Evolutionary conservation across 495 filamentous ascomycete genomes (phyloP), one percentile per base, ranked within the genome.

Genomic region (Daldinia grandis): DNA sequence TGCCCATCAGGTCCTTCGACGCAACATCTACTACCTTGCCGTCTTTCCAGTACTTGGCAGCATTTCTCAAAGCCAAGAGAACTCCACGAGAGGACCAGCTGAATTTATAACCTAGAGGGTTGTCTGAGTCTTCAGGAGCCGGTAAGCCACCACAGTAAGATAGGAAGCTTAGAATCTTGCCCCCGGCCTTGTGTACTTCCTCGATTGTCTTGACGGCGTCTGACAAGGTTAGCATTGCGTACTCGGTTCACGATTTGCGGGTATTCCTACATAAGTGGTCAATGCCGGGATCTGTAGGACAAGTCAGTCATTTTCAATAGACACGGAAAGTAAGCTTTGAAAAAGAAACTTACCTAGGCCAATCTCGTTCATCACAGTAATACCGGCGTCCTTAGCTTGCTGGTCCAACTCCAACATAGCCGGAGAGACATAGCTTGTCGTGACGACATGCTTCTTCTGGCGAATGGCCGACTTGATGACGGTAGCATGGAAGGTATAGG

Each of bases 361-460:
- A 77, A 98, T 97, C 87, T 99, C 95, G 77, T 99, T 98, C 91
- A 99, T 92, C 64, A 99, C 94, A 0, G 93, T 97, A 73, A 99
- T 98, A 54, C 94, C 95, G 8, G 96, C 96, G 50, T 91, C 90
- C 85, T 97, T 97, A 77, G 86, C 88, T 68, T 89, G 85, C 62
- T 87, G 82, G 64, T 98, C 93, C 30, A 99, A 85, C 82, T 93
- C 95, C 79, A 89, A 74, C 94, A 99, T 98, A 28, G 93, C 93
- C 0, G 94, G 93, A 2, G 92, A 95, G 53, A 97, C 90, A 74
- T 98, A 98, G 63, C 88, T 92, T n/a, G 95, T 98, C 42, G 95
- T 98, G 57, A 98, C 95, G 58, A 98, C 94, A 84, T 98, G 82
- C 82, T 91, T 96, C 90, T 97, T 98, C 64, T 89, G 86, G 66